A percentile compares a stretch with the other conserved stretches of the same genome.
These are phyloP conservation scores for Tricharina praecox DNA, from an alignment of 495 filamentous ascomycete species.

Conservation along the genomic window DNA sequence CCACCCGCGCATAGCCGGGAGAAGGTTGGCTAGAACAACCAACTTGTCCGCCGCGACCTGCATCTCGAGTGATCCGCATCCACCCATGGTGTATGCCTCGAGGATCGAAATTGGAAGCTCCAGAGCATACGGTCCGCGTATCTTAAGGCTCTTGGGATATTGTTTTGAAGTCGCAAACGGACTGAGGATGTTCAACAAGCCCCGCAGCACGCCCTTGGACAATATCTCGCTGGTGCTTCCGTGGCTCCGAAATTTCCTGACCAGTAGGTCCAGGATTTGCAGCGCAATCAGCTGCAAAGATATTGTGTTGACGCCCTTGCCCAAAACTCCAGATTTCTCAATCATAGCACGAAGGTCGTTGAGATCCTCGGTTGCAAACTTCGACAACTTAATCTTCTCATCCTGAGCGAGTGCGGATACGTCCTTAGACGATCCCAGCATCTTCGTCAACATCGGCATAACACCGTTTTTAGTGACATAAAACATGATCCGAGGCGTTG, in stretches of 20 bases:
- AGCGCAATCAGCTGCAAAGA: constrained; percentile 48
- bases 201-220: constrained; percentile 33
- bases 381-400: constrained; percentile 52
- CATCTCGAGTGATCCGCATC: constrained; percentile 7
- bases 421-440: constrained; percentile 38
- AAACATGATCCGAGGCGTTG: constrained; percentile 34
- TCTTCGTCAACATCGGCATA: constrained; percentile 34
- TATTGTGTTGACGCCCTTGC: constrained; percentile 33
- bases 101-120: constrained; percentile 43
- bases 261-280: constrained; percentile 45
- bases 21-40: constrained; percentile 14
- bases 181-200: constrained; percentile 35
- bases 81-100: constrained; percentile 38
- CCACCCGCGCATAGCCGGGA: constrained; percentile 11
- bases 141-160: constrained; percentile 23
- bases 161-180: constrained; percentile 16
- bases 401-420: constrained; percentile 41
- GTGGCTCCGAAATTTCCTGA: constrained; percentile 36
- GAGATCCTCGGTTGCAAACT: constrained; percentile 39
- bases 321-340: constrained; percentile 41
- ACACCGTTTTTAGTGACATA: constrained; percentile 36
- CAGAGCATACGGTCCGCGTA: constrained; percentile 26
- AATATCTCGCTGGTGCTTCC: constrained; percentile 37
- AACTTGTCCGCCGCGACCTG: constrained; percentile 17
- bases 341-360: constrained; percentile 33